phyloP scores from a whole-genome alignment of 768 basidiomycete species.

The Leccinum incarnatum region DNA sequence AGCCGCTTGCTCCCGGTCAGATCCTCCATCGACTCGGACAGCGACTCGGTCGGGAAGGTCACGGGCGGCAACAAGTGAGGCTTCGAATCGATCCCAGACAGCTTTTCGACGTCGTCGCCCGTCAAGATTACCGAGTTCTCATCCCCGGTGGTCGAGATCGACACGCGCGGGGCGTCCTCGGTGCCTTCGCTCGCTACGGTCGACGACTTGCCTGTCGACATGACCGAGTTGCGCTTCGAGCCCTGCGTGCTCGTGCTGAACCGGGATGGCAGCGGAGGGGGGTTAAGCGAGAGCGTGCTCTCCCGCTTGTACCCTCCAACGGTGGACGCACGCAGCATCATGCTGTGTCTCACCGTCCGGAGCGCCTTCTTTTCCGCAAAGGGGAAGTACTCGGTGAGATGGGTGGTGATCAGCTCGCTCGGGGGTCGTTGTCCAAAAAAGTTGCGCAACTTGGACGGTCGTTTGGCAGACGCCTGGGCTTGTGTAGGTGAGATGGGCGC shows the following conservation, averaged over 20 bases:
- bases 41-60: slow-evolving; percentile 71
- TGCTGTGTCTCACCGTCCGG: slow-evolving; percentile 85
- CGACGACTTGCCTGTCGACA: slow-evolving; percentile 36
- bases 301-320: slow-evolving; percentile 42
- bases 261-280: slow-evolving; percentile 38
- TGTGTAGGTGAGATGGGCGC: slow-evolving; percentile 51
- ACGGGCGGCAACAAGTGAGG: slow-evolving; percentile 76
- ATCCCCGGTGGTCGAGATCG: slow-evolving; percentile 72
- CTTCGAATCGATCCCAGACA: slow-evolving; percentile 29
- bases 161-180: slow-evolving; percentile 67
- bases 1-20: slow-evolving; percentile 39
- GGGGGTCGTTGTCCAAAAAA: slow-evolving; percentile 99
- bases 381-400: slow-evolving; percentile 95
- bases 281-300: slow-evolving; percentile 44
- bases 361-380: slow-evolving; percentile 88
- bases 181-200: slow-evolving; percentile 19
- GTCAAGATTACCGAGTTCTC: slow-evolving; percentile 64
- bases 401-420: slow-evolving; percentile 93
- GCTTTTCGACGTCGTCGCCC: slow-evolving; percentile 42
- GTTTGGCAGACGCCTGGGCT: slow-evolving; percentile 32
- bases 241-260: slow-evolving; percentile 36
- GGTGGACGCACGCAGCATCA: slow-evolving; percentile 61
- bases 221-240: slow-evolving; percentile 39
- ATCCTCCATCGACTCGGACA: slow-evolving; percentile 74
- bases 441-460: slow-evolving; percentile 78